Evolutionary conservation across 106 monocot species (phyloP).

Genomic region (Posidonia australis): DNA sequence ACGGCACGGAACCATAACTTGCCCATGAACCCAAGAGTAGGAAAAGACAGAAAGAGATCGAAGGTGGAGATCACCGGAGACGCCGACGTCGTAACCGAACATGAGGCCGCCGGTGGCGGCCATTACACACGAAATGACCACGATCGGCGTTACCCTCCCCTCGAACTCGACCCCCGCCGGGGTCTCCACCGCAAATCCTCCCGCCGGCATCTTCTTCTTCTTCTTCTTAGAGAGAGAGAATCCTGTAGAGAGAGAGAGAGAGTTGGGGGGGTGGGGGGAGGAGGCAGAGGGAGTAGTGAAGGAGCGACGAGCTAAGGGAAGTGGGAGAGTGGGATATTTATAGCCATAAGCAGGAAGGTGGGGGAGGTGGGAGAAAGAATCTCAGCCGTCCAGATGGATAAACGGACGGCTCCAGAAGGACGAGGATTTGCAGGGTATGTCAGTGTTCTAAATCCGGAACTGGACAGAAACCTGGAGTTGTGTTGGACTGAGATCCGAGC

Average conservation of each 20-base stretch:
- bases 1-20: not conserved
- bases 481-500: no score
- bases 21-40: no score
- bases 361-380: no score
- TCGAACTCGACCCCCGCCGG: not conserved
- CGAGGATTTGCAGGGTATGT: no score
- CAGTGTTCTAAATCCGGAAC: no score
- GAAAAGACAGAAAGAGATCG: not conserved
- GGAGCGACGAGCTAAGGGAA: no score
- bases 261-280: no score
- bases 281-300: no score
- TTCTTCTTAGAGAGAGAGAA: not conserved
- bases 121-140: slow-evolving; percentile 16
- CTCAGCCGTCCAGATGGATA: no score
- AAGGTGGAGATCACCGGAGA: slow-evolving; percentile 9
- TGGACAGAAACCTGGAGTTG: no score
- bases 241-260: not conserved
- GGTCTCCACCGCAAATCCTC: slow-evolving; percentile 1
- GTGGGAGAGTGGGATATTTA: no score
- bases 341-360: no score
- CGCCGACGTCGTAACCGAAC: slow-evolving; percentile 26
- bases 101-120: slow-evolving; percentile 27
- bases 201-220: slow-evolving; percentile 1
- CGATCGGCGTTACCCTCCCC: slow-evolving; percentile 13
- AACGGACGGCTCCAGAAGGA: slow-evolving; percentile 32